A percentile compares a stretch with the other conserved stretches of the same genome.
Conservation (phyloP, 352 stramenopile genomes). For the Globisporangium yorkense region DNA sequence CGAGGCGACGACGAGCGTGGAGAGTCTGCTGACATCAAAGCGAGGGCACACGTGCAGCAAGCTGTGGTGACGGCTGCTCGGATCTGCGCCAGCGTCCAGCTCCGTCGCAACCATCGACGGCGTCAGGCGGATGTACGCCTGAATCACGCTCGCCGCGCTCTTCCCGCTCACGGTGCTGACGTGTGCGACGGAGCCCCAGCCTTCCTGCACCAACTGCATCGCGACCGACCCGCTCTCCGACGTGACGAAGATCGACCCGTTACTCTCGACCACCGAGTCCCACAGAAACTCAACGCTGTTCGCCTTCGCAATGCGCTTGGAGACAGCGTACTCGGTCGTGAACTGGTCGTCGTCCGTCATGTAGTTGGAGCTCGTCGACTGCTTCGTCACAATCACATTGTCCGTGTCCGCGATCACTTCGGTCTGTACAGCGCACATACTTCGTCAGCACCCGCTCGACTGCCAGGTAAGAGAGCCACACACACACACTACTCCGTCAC, state of each 20-base stretch:
- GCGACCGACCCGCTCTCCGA: not conserved
- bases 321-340: conserved; percentile 15
- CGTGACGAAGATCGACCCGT: not conserved
- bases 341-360: conserved; percentile 4
- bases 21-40: not conserved
- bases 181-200: conserved; percentile 1
- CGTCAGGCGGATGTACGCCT: conserved; percentile 24
- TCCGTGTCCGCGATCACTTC: conserved; percentile 16
- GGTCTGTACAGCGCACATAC: conserved; percentile 2
- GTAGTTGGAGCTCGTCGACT: conserved; percentile 2
- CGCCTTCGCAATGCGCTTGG: conserved; percentile 21
- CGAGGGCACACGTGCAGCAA: not conserved
- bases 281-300: conserved; percentile 8
- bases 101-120: conserved; percentile 13
- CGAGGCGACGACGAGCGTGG: conserved; percentile 18
- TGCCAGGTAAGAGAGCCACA: not conserved
- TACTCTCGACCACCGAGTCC: conserved; percentile 7
- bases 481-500: not conserved
- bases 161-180: not conserved
- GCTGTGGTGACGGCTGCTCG: not conserved
- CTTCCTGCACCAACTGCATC: conserved; percentile 7
- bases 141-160: not conserved
- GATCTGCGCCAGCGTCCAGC: not conserved
- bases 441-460: not conserved
- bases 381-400: conserved; percentile 14